Percentiles rank a stretch among this genome's conserved stretches.
Evolutionary conservation across 345 rosid genomes (phyloP).

Genomic region (Eucalyptus pauciflora): DNA sequence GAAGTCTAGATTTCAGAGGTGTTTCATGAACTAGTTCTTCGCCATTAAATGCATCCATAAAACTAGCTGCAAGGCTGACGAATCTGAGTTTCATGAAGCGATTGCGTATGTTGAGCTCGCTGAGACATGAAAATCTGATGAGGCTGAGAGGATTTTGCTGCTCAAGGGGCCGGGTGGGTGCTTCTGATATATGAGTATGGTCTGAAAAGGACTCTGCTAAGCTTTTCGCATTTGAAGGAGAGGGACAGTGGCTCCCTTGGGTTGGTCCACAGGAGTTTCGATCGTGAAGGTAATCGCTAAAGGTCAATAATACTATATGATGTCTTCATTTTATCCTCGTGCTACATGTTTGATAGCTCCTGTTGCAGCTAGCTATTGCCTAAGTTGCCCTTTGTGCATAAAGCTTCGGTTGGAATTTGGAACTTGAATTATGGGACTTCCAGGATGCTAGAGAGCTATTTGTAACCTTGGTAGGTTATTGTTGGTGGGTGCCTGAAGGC

Average conservation of each 20-base stretch:
- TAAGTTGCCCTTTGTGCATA: no score
- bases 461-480: not conserved
- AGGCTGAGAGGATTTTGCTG: slow-evolving; percentile 84
- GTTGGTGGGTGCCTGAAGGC: not conserved
- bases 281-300: slow-evolving; percentile 74
- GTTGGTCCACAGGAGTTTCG: slow-evolving; percentile 74
- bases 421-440: not conserved
- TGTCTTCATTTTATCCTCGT: not conserved
- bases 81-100: slow-evolving; percentile 73
- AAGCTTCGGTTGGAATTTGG: no score
- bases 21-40: no score
- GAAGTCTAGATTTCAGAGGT: no score
- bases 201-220: slow-evolving; percentile 57
- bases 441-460: not conserved
- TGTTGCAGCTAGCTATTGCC: no score
- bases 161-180: slow-evolving; percentile 84
- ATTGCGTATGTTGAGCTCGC: slow-evolving; percentile 44
- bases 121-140: slow-evolving; percentile 70
- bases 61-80: slow-evolving; percentile 72
- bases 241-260: slow-evolving; percentile 48
- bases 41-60: slow-evolving; percentile 59
- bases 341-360: no score
- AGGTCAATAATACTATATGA: slow-evolving; percentile 18
- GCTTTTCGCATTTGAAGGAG: slow-evolving; percentile 53
- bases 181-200: slow-evolving; percentile 73